Base-by-base conservation (phyloP, 2,329 filamentous ascomycete species). In the Fusarium subtropicale region DNA sequence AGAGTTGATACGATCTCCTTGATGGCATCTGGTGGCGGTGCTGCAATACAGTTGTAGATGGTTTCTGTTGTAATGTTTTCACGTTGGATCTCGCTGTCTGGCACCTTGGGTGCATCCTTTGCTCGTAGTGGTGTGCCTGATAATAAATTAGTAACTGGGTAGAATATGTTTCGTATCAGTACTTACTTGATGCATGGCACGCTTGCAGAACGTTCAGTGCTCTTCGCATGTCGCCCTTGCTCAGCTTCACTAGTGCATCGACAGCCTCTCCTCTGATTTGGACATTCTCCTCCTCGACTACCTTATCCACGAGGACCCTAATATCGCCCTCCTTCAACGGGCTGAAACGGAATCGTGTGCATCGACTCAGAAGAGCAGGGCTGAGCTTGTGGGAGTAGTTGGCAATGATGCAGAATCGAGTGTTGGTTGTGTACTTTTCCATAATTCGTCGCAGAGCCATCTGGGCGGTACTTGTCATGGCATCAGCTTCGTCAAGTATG, bases 401-500 rank as follows among this genome's bases (percentile, higher is more conserved):
- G 74, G 96, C 96, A 74, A 99, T 98, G 77, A 99, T 93, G 82
- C 95, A 98, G 82, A 99, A 99, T 54, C 96, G 87, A 4, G 96
- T 97, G 82, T 99, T 99, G 64, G 92, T 92, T 1, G 96, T 99
- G 83, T 99, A 99, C 82, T 97, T 97, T 78, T 99, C 96, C 96
- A 99, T 99, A 77, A 99, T 98, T 48, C 96, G 86, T 66, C 96
- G 88, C 57, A 99, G 84, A 0, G 96, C 96, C 95, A 99, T 99
- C 81, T 99, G 96, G 8, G 96, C 96, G 1, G 95, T 97, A 56
- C 93, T 92, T n/a, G 96, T 99, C 96, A 99, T 99, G 56, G 96
- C 96, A 79, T 99, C 96, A n/a, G 96, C 96, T 83, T 99, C 96
- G 79, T 99, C 96, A 7, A 99, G 88, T 57, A 99, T 93, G 77